Percentiles rank a stretch among this genome's conserved stretches.
phyloP scores from a whole-genome alignment of 805 yeast species.

The Schwanniomyces polymorphus region DNA sequence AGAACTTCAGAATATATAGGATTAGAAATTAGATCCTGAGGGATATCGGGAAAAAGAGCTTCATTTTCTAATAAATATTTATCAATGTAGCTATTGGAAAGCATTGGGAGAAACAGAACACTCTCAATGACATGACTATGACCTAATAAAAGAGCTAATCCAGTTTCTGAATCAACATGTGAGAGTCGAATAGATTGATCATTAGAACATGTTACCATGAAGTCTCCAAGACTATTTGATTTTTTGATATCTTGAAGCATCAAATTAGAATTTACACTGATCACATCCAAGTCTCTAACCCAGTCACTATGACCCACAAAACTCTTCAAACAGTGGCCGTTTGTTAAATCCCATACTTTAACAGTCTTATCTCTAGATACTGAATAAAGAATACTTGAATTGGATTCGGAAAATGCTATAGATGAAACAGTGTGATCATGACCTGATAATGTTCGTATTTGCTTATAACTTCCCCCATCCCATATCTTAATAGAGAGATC shows the following conservation, averaged over 20 bases:
- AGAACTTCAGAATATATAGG: conserved; percentile 28
- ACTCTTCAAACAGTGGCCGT: conserved; percentile 67
- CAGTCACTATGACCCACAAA: conserved; percentile 85
- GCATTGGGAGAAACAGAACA: conserved; percentile 61
- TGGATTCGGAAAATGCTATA: conserved; percentile 49
- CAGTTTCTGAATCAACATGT: conserved; percentile 65
- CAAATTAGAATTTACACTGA: conserved; percentile 14
- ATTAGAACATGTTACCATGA: conserved; percentile 70
- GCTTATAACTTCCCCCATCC: conserved; percentile 55
- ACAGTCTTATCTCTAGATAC: conserved; percentile 65
- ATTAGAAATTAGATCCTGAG: conserved; percentile 27
- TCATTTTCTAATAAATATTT: conserved; percentile 32
- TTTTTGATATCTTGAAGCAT: conserved; percentile 9
- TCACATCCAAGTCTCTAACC: conserved; percentile 67
- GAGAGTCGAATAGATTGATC: conserved; percentile 74
- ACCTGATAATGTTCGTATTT: conserved; percentile 67
- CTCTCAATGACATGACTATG: conserved; percentile 85
- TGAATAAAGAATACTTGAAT: conserved; percentile 52
- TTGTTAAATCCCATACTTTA: conserved; percentile 63
- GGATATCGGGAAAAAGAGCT: conserved; percentile 31
- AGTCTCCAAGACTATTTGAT: conserved; percentile 45
- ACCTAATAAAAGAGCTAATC: conserved; percentile 65
- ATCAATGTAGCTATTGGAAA: conserved; percentile 50
- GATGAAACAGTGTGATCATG: conserved; percentile 86
- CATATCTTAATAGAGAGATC: conserved; percentile 67